Conservation (phyloP, 768 basidiomycete species). For the Mycena metata region DNA sequence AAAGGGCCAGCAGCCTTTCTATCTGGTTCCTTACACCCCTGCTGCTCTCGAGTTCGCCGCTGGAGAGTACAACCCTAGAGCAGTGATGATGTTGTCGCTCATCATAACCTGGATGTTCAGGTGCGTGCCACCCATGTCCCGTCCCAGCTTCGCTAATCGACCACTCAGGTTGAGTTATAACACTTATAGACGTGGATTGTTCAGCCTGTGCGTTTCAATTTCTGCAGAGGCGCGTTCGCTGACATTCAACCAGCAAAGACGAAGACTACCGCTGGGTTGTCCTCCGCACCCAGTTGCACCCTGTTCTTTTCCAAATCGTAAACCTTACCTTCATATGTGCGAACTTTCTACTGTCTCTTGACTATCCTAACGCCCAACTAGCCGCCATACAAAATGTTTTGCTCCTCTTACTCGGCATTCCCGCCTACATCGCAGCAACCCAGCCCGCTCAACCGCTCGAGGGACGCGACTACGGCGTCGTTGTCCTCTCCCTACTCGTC, state of each 20-base stretch:
- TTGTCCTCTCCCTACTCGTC: conserved; percentile 67
- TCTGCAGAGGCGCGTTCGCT: not conserved
- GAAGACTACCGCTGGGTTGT: conserved; percentile 96
- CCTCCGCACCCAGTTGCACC: conserved; percentile 71
- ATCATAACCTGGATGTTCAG: conserved; percentile 78
- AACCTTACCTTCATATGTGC: conserved; percentile 80
- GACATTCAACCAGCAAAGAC: conserved; percentile 63
- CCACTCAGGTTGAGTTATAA: conserved; percentile 72
- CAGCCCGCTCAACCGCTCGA: conserved; percentile 66
- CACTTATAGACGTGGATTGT: conserved; percentile 86
- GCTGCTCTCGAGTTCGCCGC: conserved; percentile 57
- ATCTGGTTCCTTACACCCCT: conserved; percentile 70
- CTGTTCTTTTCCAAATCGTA: conserved; percentile 69
- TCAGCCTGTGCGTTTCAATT: conserved; percentile 66
- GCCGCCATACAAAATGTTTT: conserved; percentile 86
- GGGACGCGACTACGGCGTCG: conserved; percentile 73
- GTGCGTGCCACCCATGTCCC: conserved; percentile 44
- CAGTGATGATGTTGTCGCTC: conserved; percentile 80
- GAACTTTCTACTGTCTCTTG: conserved; percentile 30
- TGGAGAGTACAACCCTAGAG: conserved; percentile 74
- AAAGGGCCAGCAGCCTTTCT: conserved; percentile 49
- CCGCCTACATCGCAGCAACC: conserved; percentile 67
- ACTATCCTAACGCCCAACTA: conserved; percentile 40
- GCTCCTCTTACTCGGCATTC: conserved; percentile 78
- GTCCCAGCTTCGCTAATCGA: conserved; percentile 31